A percentile compares a stretch with the other conserved stretches of the same genome.
These are phyloP conservation scores for Moricandia arvensis DNA, from an alignment of 345 rosid genomes.

Conservation along the genomic window DNA sequence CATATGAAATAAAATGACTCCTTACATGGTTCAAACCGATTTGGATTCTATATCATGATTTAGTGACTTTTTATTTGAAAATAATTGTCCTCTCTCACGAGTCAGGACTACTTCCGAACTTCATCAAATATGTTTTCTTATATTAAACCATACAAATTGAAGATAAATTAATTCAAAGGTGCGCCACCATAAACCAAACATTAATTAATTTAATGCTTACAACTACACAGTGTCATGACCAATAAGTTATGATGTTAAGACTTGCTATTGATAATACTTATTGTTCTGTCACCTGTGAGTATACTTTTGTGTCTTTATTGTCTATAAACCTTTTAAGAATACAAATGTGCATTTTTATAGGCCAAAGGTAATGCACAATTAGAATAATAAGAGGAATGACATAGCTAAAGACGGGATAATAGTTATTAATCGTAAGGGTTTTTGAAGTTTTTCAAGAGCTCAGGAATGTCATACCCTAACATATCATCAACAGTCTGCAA, in stretches of 20 bases:
- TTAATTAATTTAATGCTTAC: too few relatives aligned
- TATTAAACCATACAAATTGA: neutral
- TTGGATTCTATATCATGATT: neutral
- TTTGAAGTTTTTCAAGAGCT: slow-evolving; percentile 72
- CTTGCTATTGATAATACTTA: neutral
- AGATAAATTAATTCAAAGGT: neutral
- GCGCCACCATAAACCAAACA: neutral
- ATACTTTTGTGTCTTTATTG: slow-evolving; percentile 17
- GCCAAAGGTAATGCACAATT: slow-evolving; percentile 6
- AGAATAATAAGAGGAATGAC: neutral
- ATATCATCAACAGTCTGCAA: slow-evolving; percentile 85
- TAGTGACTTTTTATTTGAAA: neutral
- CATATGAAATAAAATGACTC: neutral
- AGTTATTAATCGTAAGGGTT: slow-evolving; percentile 75
- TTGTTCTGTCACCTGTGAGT: too few relatives aligned
- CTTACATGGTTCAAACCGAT: neutral
- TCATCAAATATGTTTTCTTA: neutral
- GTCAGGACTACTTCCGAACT: neutral
- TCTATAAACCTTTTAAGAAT: slow-evolving; percentile 12
- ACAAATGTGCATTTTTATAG: slow-evolving; percentile 28
- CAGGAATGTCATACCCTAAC: slow-evolving; percentile 89
- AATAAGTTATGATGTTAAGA: too few relatives aligned
- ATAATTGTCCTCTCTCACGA: neutral
- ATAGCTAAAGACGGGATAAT: neutral
- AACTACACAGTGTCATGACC: too few relatives aligned